Conservation (phyloP, 1,139 yeast species). For the Groenewaldozyma auringiensis region DNA sequence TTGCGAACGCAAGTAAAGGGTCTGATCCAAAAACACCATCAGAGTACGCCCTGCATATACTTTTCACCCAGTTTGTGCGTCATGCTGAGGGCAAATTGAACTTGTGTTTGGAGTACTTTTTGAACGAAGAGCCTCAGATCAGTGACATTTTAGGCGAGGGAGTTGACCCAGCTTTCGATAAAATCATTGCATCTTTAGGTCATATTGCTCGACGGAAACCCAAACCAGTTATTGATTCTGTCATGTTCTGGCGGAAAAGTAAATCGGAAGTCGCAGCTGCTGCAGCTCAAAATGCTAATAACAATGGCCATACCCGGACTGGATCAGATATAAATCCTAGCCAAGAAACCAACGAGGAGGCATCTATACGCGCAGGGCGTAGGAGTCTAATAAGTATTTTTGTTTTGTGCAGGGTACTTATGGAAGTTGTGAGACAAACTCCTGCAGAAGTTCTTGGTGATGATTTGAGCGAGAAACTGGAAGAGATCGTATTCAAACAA, state of each 20-base stretch:
- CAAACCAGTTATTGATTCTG: conserved; percentile 93
- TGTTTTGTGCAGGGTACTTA: conserved; percentile 84
- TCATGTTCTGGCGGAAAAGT: conserved; percentile 96
- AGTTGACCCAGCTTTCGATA: conserved; percentile 76
- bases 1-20: conserved; percentile 7
- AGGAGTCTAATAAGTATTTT: conserved; percentile 81
- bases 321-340: conserved; percentile 7
- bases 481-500: conserved; percentile 90
- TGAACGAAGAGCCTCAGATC: conserved; percentile 71
- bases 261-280: conserved; percentile 77
- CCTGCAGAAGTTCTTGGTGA: conserved; percentile 66
- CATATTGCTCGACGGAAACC: conserved; percentile 86
- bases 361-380: conserved; percentile 45
- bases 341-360: conserved; percentile 8
- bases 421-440: conserved; percentile 87
- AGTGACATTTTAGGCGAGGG: conserved; percentile 81
- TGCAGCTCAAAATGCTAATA: conserved; percentile 38
- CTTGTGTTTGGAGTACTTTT: conserved; percentile 59
- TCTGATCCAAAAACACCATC: conserved; percentile 61
- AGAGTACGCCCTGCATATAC: conserved; percentile 86
- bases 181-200: conserved; percentile 77
- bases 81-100: conserved; percentile 83
- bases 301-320: conserved; percentile 11
- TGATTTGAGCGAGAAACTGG: conserved; percentile 75
- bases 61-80: conserved; percentile 92